Percentiles rank a stretch among this genome's conserved stretches.
These are phyloP conservation scores for Annona squamosa DNA, from an alignment of 164 flowering plant genomes.

Conservation along the genomic window DNA sequence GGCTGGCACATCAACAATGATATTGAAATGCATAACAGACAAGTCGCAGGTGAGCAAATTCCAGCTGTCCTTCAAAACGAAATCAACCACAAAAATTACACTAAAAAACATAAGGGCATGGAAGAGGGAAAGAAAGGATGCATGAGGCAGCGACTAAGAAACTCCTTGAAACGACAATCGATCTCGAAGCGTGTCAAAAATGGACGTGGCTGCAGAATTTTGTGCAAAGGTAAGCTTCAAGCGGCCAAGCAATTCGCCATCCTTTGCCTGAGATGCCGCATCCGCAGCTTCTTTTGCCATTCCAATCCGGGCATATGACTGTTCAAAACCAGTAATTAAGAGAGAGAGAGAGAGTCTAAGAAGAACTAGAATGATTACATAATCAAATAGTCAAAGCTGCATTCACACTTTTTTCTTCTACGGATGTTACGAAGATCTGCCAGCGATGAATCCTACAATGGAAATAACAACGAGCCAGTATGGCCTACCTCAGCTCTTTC, in stretches of 20 bases:
- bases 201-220: slow-evolving; percentile 80
- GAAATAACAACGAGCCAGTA: background rate
- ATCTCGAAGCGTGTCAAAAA: slow-evolving; percentile 76
- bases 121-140: background rate
- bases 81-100: background rate
- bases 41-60: background rate
- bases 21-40: background rate
- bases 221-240: slow-evolving; percentile 67
- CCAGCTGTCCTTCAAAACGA: background rate
- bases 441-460: background rate
- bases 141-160: slow-evolving; percentile 26
- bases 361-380: too few species aligned
- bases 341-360: too few species aligned
- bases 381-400: too few species aligned
- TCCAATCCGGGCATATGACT: slow-evolving; percentile 92
- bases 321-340: slow-evolving; percentile 9
- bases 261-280: slow-evolving; percentile 90
- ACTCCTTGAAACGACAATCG: slow-evolving; percentile 63
- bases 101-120: background rate
- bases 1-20: background rate
- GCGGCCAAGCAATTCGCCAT: slow-evolving; percentile 87
- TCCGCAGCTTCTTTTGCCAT: slow-evolving; percentile 99
- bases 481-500: slow-evolving; percentile 86
- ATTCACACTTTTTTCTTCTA: too few species aligned
- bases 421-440: too few species aligned